phyloP scores from a whole-genome alignment of 768 basidiomycete species.

The Boletus rubescentipes region DNA sequence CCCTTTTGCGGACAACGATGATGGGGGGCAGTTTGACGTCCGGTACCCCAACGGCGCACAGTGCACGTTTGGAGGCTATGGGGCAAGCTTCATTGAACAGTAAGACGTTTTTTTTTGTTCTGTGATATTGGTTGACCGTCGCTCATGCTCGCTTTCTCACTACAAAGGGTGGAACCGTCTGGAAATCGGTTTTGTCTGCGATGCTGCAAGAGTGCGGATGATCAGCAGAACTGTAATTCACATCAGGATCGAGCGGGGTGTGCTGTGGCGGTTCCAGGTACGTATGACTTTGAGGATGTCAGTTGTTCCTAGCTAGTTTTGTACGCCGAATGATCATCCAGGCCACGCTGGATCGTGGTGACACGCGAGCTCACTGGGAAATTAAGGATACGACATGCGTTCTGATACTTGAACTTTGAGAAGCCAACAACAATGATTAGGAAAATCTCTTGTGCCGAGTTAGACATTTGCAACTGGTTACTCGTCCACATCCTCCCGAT shows the following conservation, averaged over 20 bases:
- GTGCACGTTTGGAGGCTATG: slow-evolving; percentile 50
- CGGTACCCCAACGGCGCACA: slow-evolving; percentile 54
- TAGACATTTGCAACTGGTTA: no score
- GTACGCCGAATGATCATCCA: not conserved
- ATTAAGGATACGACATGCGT: not conserved
- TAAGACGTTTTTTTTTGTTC: slow-evolving; percentile 21
- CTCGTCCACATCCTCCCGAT: no score
- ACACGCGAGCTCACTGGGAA: not conserved
- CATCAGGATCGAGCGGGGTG: slow-evolving; percentile 48
- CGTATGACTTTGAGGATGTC: slow-evolving; percentile 43
- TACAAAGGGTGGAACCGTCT: slow-evolving; percentile 45
- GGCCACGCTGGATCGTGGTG: slow-evolving; percentile 17
- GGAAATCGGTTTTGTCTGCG: slow-evolving; percentile 48
- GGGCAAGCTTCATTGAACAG: slow-evolving; percentile 53
- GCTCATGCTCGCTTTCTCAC: not conserved
- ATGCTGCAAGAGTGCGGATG: slow-evolving; percentile 42
- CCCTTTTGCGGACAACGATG: slow-evolving; percentile 36
- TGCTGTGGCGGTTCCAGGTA: slow-evolving; percentile 42
- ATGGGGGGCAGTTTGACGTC: slow-evolving; percentile 50
- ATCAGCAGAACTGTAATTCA: slow-evolving; percentile 52
- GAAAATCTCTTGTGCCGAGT: no score
- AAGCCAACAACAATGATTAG: no score
- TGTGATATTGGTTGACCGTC: not conserved
- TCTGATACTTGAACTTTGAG: no score
- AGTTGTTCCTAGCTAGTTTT: slow-evolving; percentile 32